Percentiles rank a stretch among this genome's conserved stretches.
These are phyloP conservation scores for Xylaria sp. DNA, from an alignment of 2,329 filamentous ascomycete genomes.

Conservation along the genomic window DNA sequence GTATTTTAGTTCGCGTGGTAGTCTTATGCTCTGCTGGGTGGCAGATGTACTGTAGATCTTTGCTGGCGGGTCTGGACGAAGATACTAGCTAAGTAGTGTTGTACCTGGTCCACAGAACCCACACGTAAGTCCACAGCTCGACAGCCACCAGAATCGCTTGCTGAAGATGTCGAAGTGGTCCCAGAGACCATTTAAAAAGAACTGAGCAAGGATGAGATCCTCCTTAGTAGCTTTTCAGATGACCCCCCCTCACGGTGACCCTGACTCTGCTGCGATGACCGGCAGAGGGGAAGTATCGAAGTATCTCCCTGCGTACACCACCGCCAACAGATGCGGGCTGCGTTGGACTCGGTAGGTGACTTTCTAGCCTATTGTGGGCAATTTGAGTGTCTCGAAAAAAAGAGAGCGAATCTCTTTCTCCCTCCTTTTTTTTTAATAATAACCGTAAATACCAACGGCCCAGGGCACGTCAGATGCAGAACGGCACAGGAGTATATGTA, in stretches of 20 bases:
- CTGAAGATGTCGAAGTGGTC: slow-evolving; percentile 45
- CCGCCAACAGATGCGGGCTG: slow-evolving; percentile 14
- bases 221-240: slow-evolving; percentile 39
- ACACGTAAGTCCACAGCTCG: slow-evolving; percentile 45
- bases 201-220: slow-evolving; percentile 45
- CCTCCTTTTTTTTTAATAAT: background rate
- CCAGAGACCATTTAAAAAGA: slow-evolving; percentile 39
- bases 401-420: background rate
- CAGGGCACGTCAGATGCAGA: slow-evolving; percentile 13
- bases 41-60: slow-evolving; percentile 51
- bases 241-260: slow-evolving; percentile 34
- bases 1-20: slow-evolving; percentile 53
- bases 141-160: slow-evolving; percentile 47
- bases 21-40: slow-evolving; percentile 47
- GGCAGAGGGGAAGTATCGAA: slow-evolving; percentile 19
- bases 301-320: slow-evolving; percentile 18
- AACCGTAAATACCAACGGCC: slow-evolving; percentile 12
- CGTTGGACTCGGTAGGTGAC: slow-evolving; percentile 3
- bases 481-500: slow-evolving; percentile 22
- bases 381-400: slow-evolving; percentile 2
- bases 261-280: slow-evolving; percentile 34
- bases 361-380: background rate
- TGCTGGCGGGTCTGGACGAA: slow-evolving; percentile 43
- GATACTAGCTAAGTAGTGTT: slow-evolving; percentile 45
- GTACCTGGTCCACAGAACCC: slow-evolving; percentile 41